Conservation (phyloP, 2,329 filamentous ascomycete genomes). For the Zasmidium citrigriseum region DNA sequence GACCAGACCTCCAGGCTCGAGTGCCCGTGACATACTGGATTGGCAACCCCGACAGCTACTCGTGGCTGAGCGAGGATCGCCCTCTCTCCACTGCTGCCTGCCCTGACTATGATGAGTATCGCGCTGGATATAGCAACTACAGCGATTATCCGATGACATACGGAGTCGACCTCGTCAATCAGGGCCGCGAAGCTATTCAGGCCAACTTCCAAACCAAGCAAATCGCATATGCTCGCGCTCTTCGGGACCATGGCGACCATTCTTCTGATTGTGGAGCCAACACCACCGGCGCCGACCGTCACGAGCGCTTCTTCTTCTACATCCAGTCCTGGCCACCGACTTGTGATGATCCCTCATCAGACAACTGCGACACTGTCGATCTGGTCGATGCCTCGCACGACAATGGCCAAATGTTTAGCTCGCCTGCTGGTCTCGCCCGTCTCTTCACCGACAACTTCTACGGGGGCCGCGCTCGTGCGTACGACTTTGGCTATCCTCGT, state of each 20-base stretch:
- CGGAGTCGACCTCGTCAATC: slow-evolving; percentile 25
- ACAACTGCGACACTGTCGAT: slow-evolving; percentile 36
- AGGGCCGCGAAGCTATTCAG: slow-evolving; percentile 30
- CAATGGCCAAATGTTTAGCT: slow-evolving; percentile 36
- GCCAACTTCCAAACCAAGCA: slow-evolving; percentile 33
- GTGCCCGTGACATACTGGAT: slow-evolving; percentile 35
- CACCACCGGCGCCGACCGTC: slow-evolving; percentile 35
- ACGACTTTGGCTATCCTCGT: slow-evolving; percentile 37
- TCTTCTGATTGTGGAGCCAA: slow-evolving; percentile 32
- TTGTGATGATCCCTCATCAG: slow-evolving; percentile 24
- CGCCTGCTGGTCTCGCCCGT: slow-evolving; percentile 33
- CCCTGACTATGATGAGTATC: slow-evolving; percentile 35
- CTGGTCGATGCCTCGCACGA: slow-evolving; percentile 34
- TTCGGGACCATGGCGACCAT: slow-evolving; percentile 36
- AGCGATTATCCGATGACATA: slow-evolving; percentile 25
- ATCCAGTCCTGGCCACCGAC: slow-evolving; percentile 34
- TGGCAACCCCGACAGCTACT: slow-evolving; percentile 37
- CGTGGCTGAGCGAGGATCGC: slow-evolving; percentile 33
- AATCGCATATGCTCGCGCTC: slow-evolving; percentile 37
- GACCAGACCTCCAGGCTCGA: slow-evolving; percentile 24
- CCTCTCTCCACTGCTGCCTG: slow-evolving; percentile 33
- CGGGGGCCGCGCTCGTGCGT: slow-evolving; percentile 29
- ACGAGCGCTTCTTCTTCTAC: slow-evolving; percentile 41
- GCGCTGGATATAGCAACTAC: slow-evolving; percentile 34
- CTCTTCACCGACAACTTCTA: slow-evolving; percentile 39